Conservation (phyloP, 768 basidiomycete genomes). For the Cubamyces sp. region DNA sequence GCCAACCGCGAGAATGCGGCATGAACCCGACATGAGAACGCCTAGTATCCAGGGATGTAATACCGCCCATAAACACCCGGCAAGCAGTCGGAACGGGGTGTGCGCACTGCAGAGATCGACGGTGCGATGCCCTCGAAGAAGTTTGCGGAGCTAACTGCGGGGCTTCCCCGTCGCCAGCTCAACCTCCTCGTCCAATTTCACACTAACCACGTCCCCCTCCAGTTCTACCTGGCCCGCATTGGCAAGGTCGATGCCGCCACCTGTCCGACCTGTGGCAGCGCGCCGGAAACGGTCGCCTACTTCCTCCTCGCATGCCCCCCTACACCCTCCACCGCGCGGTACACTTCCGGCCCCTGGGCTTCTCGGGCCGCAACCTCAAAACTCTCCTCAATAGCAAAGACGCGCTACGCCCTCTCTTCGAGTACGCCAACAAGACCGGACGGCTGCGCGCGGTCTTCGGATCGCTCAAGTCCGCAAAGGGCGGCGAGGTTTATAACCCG, state of each 20-base stretch:
- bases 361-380: neutral
- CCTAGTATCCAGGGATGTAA: no score
- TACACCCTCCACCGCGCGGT: neutral
- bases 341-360: neutral
- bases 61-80: no score
- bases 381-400: constrained; percentile 9
- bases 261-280: constrained; percentile 21
- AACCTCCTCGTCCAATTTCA: constrained; percentile 36
- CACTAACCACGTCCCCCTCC: constrained; percentile 38
- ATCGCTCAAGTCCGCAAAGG: neutral
- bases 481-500: constrained; percentile 10
- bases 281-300: constrained; percentile 26
- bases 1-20: no score
- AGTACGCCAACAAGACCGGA: constrained; percentile 16
- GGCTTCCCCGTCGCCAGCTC: constrained; percentile 5
- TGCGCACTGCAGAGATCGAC: no score
- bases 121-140: no score
- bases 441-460: constrained; percentile 1
- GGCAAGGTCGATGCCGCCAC: neutral
- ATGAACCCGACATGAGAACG: no score
- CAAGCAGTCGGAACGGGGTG: no score
- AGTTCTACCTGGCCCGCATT: constrained; percentile 32
- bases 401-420: constrained; percentile 10
- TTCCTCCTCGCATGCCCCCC: constrained; percentile 27
- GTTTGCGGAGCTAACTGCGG: neutral